These are phyloP conservation scores for Cucurbita ficifolia DNA, from an alignment of 306 rosid genomes.

Conservation along the genomic window DNA sequence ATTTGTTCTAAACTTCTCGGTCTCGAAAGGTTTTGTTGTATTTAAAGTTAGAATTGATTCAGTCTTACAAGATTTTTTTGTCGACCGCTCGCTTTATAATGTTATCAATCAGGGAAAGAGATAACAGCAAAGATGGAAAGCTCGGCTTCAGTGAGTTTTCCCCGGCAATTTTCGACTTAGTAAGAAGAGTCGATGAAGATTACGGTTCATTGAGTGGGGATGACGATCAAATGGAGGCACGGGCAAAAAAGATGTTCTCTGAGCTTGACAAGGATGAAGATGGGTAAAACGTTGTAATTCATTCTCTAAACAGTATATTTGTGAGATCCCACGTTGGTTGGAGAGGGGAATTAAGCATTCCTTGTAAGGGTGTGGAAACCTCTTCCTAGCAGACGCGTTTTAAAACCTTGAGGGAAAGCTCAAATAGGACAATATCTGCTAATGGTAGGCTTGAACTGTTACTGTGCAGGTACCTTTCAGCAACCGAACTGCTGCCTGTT, in stretches of 20 bases:
- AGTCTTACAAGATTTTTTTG: neutral
- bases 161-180: slow-evolving; percentile 84
- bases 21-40: neutral
- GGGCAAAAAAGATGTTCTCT: slow-evolving; percentile 58
- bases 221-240: slow-evolving; percentile 42
- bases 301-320: too few species aligned
- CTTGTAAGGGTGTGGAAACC: too few species aligned
- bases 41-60: neutral
- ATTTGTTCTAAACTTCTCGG: neutral
- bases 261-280: slow-evolving; percentile 77
- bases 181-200: slow-evolving; percentile 62
- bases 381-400: too few species aligned
- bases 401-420: too few species aligned
- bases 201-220: slow-evolving; percentile 34
- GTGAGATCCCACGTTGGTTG: neutral
- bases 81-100: slow-evolving; percentile 10
- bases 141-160: slow-evolving; percentile 73
- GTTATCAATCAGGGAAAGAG: slow-evolving; percentile 54
- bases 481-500: slow-evolving; percentile 51
- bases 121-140: slow-evolving; percentile 70
- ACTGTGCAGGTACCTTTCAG: slow-evolving; percentile 49
- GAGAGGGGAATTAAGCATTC: too few species aligned
- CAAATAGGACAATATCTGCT: too few species aligned
- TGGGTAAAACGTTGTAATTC: too few species aligned
- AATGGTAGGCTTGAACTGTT: too few species aligned